These are phyloP conservation scores for Diaporthe sp. DNA, from an alignment of 2,329 filamentous ascomycete species.

Conservation along the genomic window DNA sequence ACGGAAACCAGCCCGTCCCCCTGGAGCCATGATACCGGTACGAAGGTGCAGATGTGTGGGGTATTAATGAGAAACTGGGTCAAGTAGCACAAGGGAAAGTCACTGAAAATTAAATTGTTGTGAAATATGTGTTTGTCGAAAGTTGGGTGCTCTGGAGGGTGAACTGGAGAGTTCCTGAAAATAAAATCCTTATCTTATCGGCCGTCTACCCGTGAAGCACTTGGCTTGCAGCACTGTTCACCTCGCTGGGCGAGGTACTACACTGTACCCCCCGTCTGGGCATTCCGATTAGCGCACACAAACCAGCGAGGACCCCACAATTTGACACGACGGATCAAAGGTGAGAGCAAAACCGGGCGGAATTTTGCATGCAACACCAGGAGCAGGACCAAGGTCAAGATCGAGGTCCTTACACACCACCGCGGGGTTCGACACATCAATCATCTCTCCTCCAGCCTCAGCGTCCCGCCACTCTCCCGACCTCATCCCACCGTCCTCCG, in stretches of 20 bases:
- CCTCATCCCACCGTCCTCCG: slow-evolving; percentile 40
- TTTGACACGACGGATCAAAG: slow-evolving; percentile 39
- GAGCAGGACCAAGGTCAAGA: slow-evolving; percentile 35
- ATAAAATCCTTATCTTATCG: slow-evolving; percentile 40
- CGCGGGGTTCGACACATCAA: slow-evolving; percentile 39
- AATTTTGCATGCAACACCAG: slow-evolving; percentile 46
- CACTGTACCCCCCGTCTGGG: slow-evolving; percentile 10
- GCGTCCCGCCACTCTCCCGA: slow-evolving; percentile 41
- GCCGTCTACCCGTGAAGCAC: neutral
- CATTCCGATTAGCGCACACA: slow-evolving; percentile 37
- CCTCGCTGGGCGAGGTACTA: neutral
- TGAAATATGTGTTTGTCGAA: neutral
- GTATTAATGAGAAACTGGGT: neutral
- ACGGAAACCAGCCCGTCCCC: slow-evolving; percentile 46
- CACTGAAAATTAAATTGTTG: neutral
- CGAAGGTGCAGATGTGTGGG: too few species aligned
- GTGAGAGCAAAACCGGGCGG: slow-evolving; percentile 53
- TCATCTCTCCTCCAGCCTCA: slow-evolving; percentile 36
- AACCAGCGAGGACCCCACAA: slow-evolving; percentile 39
- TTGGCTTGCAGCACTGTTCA: neutral
- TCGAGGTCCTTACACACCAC: slow-evolving; percentile 35
- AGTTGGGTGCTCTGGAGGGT: neutral
- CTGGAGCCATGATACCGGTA: slow-evolving; percentile 40
- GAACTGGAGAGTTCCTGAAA: slow-evolving; percentile 7
- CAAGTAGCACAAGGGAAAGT: neutral